phyloP scores from a whole-genome alignment of 176 grass and related monocot species.

The Bonia amplexicaulis region DNA sequence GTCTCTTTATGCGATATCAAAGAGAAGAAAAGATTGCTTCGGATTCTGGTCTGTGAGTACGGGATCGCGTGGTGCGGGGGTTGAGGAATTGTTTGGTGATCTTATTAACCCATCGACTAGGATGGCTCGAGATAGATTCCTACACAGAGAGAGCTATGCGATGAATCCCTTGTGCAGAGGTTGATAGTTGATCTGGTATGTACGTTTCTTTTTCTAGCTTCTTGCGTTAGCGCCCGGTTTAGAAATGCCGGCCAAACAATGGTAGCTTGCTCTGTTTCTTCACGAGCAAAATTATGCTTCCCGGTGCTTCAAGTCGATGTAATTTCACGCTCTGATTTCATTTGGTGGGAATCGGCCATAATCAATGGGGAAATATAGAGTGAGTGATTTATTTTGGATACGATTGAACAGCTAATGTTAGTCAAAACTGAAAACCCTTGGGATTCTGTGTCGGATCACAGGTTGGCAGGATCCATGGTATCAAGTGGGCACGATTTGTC shows the following conservation, averaged over 20 bases:
- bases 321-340: not conserved
- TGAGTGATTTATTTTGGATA: not conserved
- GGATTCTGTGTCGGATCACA: not conserved
- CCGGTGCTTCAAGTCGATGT: not conserved
- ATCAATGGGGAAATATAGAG: not conserved
- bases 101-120: too few species aligned
- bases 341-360: not conserved
- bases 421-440: not conserved
- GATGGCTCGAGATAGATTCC: not conserved
- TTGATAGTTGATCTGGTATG: too few species aligned
- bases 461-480: not conserved
- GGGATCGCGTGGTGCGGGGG: too few species aligned
- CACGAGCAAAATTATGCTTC: not conserved
- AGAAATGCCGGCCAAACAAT: not conserved
- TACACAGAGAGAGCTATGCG: not conserved
- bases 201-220: too few species aligned
- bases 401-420: not conserved
- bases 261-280: not conserved
- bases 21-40: not conserved
- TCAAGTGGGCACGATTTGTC: not conserved
- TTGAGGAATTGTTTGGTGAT: not conserved
- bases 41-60: not conserved
- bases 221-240: not conserved
- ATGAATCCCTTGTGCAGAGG: not conserved
- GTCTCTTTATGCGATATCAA: too few species aligned